Conservation (phyloP, 2,329 filamentous ascomycete genomes). For the Fusarium succisae region DNA sequence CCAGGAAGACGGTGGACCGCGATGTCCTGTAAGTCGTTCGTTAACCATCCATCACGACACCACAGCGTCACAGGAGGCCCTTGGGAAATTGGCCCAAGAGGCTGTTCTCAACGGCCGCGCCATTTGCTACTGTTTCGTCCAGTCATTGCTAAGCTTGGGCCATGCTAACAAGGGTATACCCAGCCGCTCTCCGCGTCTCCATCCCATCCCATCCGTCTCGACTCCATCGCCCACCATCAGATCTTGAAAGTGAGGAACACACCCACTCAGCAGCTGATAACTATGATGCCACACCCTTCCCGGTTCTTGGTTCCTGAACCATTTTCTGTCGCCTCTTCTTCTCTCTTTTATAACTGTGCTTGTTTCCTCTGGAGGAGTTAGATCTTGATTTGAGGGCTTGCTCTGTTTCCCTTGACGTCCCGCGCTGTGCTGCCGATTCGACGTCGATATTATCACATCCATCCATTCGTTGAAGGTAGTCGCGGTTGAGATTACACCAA, state of each 20-base stretch:
- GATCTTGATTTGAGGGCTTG: constrained; percentile 15
- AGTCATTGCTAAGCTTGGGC: constrained; percentile 34
- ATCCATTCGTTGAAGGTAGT: neutral
- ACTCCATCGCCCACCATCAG: constrained; percentile 31
- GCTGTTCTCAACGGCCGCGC: constrained; percentile 33
- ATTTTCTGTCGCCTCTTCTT: constrained; percentile 4
- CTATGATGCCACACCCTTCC: constrained; percentile 29
- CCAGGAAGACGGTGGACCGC: constrained; percentile 29
- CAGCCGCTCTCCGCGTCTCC: constrained; percentile 36
- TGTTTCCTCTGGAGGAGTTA: constrained; percentile 7
- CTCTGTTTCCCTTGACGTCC: constrained; percentile 25
- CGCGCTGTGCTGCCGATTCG: constrained; percentile 29
- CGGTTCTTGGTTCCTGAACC: constrained; percentile 7
- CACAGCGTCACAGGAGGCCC: constrained; percentile 40
- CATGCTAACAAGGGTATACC: constrained; percentile 31
- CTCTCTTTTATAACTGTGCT: constrained; percentile 11
- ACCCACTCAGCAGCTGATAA: constrained; percentile 17
- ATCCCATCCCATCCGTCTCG: constrained; percentile 11
- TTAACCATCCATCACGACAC: constrained; percentile 34
- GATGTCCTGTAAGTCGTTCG: constrained; percentile 38
- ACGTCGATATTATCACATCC: constrained; percentile 14
- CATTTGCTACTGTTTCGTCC: constrained; percentile 34
- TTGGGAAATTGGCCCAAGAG: constrained; percentile 39
- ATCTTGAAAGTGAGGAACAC: constrained; percentile 35
- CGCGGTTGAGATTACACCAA: constrained; percentile 16